Percentiles rank a stretch among this genome's conserved stretches.
phyloP scores from a whole-genome alignment of 2,329 filamentous ascomycete species.

The Cytospora paraplurivora region DNA sequence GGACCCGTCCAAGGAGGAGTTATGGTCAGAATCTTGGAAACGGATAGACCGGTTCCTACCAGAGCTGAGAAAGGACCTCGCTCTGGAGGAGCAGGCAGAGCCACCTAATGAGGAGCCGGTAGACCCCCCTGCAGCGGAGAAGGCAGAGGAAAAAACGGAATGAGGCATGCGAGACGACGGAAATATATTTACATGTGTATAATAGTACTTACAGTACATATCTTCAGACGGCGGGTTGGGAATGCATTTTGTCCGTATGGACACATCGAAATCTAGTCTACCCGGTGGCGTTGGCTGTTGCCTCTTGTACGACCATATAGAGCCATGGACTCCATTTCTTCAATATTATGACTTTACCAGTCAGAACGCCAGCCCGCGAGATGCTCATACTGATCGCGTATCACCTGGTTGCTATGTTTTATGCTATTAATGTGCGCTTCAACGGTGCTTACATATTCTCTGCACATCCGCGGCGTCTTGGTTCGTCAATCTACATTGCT shows the following conservation, averaged over 20 bases:
- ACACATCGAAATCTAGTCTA: not conserved
- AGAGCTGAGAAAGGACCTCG: constrained; percentile 59
- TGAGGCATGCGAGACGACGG: constrained; percentile 13
- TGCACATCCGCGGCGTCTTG: too few relatives aligned
- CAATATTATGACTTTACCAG: too few relatives aligned
- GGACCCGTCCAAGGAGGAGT: constrained; percentile 55
- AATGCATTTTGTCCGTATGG: constrained; percentile 15
- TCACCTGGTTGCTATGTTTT: too few relatives aligned
- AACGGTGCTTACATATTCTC: too few relatives aligned
- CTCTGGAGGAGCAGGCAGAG: constrained; percentile 48
- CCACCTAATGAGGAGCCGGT: constrained; percentile 3
- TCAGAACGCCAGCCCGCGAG: too few relatives aligned
- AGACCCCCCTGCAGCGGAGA: constrained; percentile 16
- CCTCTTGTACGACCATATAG: not conserved
- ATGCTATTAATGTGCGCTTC: too few relatives aligned
- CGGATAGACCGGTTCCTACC: constrained; percentile 67
- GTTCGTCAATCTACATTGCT: too few relatives aligned
- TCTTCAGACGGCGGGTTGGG: constrained; percentile 12
- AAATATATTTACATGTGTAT: not conserved
- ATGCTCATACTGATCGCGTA: too few relatives aligned
- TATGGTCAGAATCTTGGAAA: constrained; percentile 67
- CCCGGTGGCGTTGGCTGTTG: not conserved
- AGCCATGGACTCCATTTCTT: too few relatives aligned
- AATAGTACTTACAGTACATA: constrained; percentile 1
- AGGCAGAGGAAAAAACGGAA: constrained; percentile 15